A percentile compares a stretch with the other conserved stretches of the same genome.
Conservation (phyloP, 495 filamentous ascomycete species). For the Amniculicola lignicola region DNA sequence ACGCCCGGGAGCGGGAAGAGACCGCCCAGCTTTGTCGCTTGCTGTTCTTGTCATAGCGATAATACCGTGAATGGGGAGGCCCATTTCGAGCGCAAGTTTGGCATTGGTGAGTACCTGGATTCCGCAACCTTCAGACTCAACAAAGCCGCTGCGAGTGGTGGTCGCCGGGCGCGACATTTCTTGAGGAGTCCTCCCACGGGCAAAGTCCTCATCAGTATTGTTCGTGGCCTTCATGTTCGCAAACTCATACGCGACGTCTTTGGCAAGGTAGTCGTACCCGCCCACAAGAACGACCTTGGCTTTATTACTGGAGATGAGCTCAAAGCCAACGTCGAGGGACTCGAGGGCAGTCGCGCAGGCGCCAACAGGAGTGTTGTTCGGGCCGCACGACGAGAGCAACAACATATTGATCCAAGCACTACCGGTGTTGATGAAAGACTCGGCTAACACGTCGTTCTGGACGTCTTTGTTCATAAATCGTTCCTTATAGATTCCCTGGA, state of each 20-base stretch:
- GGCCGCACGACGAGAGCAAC: slow-evolving; percentile 90
- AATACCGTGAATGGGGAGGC: slow-evolving; percentile 91
- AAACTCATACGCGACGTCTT: slow-evolving; percentile 97
- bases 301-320: slow-evolving; percentile 94
- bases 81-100: slow-evolving; percentile 92
- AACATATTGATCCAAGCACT: slow-evolving; percentile 98
- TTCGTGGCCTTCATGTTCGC: slow-evolving; percentile 99
- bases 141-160: slow-evolving; percentile 91
- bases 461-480: slow-evolving; percentile 89
- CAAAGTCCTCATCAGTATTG: slow-evolving; percentile 89
- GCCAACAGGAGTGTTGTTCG: slow-evolving; percentile 94
- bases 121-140: slow-evolving; percentile 97
- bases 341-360: slow-evolving; percentile 95
- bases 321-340: slow-evolving; percentile 91
- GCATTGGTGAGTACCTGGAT: slow-evolving; percentile 96
- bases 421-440: slow-evolving; percentile 99
- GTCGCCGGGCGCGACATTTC: slow-evolving; percentile 97
- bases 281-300: slow-evolving; percentile 91
- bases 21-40: slow-evolving; percentile 95
- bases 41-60: slow-evolving; percentile 88
- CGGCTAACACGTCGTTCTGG: slow-evolving; percentile 95
- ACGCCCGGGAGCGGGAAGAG: slow-evolving; percentile 91
- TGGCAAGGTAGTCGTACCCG: slow-evolving; percentile 96
- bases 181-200: slow-evolving; percentile 82
- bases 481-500: slow-evolving; percentile 95